Conservation (phyloP, 1,284 basidiomycete species). For the Hymenochaete sp. region DNA sequence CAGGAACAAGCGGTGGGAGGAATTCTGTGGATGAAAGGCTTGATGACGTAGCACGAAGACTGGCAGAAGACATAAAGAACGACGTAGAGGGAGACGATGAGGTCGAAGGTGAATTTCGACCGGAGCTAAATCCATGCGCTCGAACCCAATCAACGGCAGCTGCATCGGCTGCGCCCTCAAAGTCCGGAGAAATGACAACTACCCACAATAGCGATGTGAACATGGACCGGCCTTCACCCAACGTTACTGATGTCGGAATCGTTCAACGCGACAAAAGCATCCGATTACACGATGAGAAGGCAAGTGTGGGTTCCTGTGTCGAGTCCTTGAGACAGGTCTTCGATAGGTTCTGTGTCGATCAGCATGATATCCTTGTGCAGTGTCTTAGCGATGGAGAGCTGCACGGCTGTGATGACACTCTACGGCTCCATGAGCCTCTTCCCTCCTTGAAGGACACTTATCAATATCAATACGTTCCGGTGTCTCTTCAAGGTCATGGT, state of each 20-base stretch:
- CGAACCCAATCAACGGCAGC: not conserved
- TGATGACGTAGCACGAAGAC: constrained; percentile 10
- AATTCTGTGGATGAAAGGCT: constrained; percentile 6
- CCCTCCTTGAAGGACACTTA: constrained; percentile 16
- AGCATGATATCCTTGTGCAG: constrained; percentile 17
- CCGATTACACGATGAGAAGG: too few species aligned
- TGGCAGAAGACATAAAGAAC: constrained; percentile 20
- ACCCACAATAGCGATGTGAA: not conserved
- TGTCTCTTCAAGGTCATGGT: not conserved
- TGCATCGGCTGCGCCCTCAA: not conserved
- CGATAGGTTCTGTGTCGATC: constrained; percentile 15
- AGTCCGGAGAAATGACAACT: not conserved
- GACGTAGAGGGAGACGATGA: not conserved
- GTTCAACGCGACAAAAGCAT: not conserved
- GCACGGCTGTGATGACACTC: constrained; percentile 14
- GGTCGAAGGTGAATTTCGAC: not conserved
- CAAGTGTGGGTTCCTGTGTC: constrained; percentile 8
- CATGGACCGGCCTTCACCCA: not conserved
- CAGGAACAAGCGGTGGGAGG: not conserved
- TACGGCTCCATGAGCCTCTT: constrained; percentile 17
- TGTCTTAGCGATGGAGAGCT: constrained; percentile 15
- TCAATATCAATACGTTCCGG: constrained; percentile 9
- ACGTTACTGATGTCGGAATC: not conserved
- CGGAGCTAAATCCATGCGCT: not conserved
- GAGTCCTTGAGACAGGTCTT: constrained; percentile 12